Conservation (phyloP, 2,329 filamentous ascomycete species). For the Fusarium virguliforme region DNA sequence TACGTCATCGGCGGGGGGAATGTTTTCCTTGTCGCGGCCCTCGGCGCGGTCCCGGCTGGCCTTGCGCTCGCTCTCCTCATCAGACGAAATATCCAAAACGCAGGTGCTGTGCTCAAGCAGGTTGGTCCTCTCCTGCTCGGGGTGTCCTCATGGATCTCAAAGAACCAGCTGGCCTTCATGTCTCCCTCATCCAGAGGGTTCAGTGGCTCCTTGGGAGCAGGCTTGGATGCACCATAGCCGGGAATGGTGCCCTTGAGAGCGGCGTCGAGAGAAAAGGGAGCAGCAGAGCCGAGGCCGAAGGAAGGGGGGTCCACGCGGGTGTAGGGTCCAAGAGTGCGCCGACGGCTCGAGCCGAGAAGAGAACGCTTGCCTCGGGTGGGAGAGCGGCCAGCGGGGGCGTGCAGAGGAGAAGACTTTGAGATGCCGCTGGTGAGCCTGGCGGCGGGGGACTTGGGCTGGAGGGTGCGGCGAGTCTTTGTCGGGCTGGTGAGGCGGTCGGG, state of each 20-base stretch:
- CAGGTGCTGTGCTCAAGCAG: slow-evolving; percentile 92
- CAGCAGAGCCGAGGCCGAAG: slow-evolving; percentile 67
- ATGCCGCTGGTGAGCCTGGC: slow-evolving; percentile 62
- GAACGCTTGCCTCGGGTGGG: slow-evolving; percentile 80
- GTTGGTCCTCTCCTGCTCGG: slow-evolving; percentile 93
- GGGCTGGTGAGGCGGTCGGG: slow-evolving; percentile 54
- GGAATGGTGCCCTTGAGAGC: slow-evolving; percentile 84
- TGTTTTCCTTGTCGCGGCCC: slow-evolving; percentile 90
- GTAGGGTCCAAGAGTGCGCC: slow-evolving; percentile 75
- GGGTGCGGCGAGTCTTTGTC: slow-evolving; percentile 60
- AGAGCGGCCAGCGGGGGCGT: slow-evolving; percentile 85
- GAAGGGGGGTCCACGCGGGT: slow-evolving; percentile 80
- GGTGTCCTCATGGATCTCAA: slow-evolving; percentile 95
- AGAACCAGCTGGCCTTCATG: slow-evolving; percentile 83
- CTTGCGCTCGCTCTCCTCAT: slow-evolving; percentile 80
- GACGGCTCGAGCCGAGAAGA: slow-evolving; percentile 78
- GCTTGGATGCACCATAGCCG: slow-evolving; percentile 66
- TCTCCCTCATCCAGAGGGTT: slow-evolving; percentile 61
- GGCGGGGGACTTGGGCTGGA: slow-evolving; percentile 70
- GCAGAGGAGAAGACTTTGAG: slow-evolving; percentile 68
- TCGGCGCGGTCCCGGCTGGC: slow-evolving; percentile 69
- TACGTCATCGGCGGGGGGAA: slow-evolving; percentile 80
- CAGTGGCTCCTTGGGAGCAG: slow-evolving; percentile 50
- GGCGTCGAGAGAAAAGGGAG: slow-evolving; percentile 88
- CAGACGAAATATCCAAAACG: slow-evolving; percentile 89